Evolutionary conservation across 2,329 filamentous ascomycete species (phyloP), one percentile per base, ranked within the genome.

Genomic region (Dactylella cylindrospora): DNA sequence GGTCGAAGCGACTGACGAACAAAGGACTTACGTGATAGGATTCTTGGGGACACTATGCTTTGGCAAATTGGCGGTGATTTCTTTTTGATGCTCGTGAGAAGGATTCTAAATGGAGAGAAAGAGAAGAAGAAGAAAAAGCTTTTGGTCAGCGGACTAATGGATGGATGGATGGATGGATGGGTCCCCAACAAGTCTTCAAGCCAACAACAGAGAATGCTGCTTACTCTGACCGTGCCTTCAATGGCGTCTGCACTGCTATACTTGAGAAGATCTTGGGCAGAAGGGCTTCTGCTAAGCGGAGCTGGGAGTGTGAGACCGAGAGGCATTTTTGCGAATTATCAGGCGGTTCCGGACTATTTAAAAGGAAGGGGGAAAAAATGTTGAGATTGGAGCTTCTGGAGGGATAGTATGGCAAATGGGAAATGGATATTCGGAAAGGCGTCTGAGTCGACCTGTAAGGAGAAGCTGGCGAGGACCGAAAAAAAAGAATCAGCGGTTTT

Each of bases 391-490:
- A n/a, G 32, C 13, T 28, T 38, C 45, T 50, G 51, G 28, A n/a
- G n/a, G n/a, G n/a, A n/a, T n/a, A n/a, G n/a, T n/a, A n/a, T n/a
- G n/a, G 41, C 47, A 44, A 54, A 54, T 47, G 29, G 22, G 52
- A 53, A 29, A 15, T 49, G 38, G 29, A 31, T 43, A 49, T 49
- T 49, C 49, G 39, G 38, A 49, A 47, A 47, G 33, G 49, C 47
- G 44, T 62, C 43, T 62, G 57, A 62, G 55, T 61, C 53, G 55
- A 47, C n/a, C 47, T 53, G 55, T 43, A 61, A 55, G 51, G 51
- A 55, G 51, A 55, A 31, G 43, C 49, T 52, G 43, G 41, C 22
- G 38, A 61, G 40, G 35, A 43, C 49, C 57, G 47, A 53, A 61
- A 19, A 49, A 49, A 40, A 45, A 46, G 40, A 51, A 25, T n/a